Conservation (phyloP, 805 yeast genomes). For the Zygosaccharomyces bisporus region DNA sequence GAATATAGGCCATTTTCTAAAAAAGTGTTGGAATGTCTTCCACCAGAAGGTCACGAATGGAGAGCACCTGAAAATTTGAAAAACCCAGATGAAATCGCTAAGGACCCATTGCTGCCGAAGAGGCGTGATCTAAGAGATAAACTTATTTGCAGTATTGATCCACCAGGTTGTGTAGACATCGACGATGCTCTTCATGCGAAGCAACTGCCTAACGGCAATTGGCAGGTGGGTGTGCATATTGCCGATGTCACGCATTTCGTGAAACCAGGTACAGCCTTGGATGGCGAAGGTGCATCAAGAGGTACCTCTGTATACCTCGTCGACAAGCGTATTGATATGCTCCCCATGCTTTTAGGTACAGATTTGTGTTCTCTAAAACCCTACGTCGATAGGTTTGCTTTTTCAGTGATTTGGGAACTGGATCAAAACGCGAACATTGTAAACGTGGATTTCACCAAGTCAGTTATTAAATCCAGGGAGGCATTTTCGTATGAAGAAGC, state of each 20-base stretch:
- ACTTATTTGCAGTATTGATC: slow-evolving; percentile 92
- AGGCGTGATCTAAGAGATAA: slow-evolving; percentile 86
- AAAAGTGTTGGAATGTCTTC: slow-evolving; percentile 86
- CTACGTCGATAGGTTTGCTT: slow-evolving; percentile 92
- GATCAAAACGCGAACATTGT: slow-evolving; percentile 83
- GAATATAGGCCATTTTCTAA: slow-evolving; percentile 95
- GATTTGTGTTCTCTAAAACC: slow-evolving; percentile 94
- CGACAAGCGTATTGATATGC: slow-evolving; percentile 97
- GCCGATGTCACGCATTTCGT: slow-evolving; percentile 99
- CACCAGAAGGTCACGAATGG: slow-evolving; percentile 93
- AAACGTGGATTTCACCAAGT: slow-evolving; percentile 73
- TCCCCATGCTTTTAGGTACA: slow-evolving; percentile 92
- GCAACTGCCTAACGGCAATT: slow-evolving; percentile 82
- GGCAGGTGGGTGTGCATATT: slow-evolving; percentile 97
- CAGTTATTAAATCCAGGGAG: slow-evolving; percentile 84
- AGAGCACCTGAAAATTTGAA: slow-evolving; percentile 66
- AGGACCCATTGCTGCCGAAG: slow-evolving; percentile 46
- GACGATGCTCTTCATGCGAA: slow-evolving; percentile 96
- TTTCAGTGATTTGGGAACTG: slow-evolving; percentile 93
- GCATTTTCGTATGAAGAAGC: slow-evolving; percentile 95
- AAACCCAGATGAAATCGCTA: slow-evolving; percentile 50
- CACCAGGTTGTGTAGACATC: slow-evolving; percentile 97
- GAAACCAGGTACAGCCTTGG: slow-evolving; percentile 85
- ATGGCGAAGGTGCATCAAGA: slow-evolving; percentile 93
- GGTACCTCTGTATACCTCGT: slow-evolving; percentile 97